Evolutionary conservation across 768 basidiomycete species (phyloP).

Genomic region (Collybia nuda): DNA sequence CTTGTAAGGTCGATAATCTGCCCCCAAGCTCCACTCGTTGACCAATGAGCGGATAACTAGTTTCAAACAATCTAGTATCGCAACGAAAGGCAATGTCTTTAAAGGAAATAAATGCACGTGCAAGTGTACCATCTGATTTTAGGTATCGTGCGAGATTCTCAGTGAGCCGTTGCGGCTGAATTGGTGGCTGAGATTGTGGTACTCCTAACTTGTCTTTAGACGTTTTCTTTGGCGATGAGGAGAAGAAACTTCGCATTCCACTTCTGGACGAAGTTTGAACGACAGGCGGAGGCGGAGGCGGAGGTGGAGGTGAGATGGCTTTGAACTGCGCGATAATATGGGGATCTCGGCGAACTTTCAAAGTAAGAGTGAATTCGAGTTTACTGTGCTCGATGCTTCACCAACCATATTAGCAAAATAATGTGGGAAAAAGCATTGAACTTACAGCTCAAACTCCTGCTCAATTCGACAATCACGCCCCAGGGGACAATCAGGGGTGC

Average conservation of each 20-base stretch:
- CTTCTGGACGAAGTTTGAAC: constrained; percentile 56
- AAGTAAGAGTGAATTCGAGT: constrained; percentile 88
- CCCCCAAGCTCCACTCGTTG: constrained; percentile 61
- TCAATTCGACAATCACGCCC: constrained; percentile 63
- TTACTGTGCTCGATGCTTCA: constrained; percentile 84
- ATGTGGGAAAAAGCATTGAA: not conserved
- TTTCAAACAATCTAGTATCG: constrained; percentile 84
- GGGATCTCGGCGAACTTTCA: constrained; percentile 85
- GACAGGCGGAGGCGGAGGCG: constrained; percentile 32
- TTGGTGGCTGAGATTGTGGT: constrained; percentile 33
- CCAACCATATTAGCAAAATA: not conserved
- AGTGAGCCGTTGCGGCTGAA: constrained; percentile 46
- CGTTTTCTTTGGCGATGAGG: constrained; percentile 69
- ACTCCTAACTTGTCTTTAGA: constrained; percentile 45
- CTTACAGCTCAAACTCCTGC: constrained; percentile 90
- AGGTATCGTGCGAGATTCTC: constrained; percentile 84
- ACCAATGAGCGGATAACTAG: constrained; percentile 77
- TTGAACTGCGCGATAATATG: constrained; percentile 83
- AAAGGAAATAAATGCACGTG: constrained; percentile 85
- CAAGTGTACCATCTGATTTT: constrained; percentile 84
- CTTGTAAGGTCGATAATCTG: constrained; percentile 62
- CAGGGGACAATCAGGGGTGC: constrained; percentile 77
- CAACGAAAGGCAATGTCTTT: constrained; percentile 83
- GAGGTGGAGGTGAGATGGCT: constrained; percentile 45
- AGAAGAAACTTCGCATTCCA: constrained; percentile 76